Base-by-base conservation (phyloP, 768 basidiomycete species). In the Amanita jacksonii region DNA sequence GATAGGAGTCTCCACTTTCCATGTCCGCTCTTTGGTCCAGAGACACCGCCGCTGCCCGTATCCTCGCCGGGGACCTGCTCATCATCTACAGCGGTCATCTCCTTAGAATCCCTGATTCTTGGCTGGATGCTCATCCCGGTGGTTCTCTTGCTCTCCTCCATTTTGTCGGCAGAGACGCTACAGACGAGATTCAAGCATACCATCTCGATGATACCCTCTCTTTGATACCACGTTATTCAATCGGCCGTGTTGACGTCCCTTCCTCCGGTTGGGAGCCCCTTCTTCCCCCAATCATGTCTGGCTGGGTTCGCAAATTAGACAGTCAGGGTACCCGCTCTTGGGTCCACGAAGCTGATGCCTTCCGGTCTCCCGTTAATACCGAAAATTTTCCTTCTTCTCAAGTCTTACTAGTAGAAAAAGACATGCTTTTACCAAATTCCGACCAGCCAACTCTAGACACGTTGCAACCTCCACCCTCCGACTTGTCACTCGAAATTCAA, bases 101-200 rank as follows among this genome's bases (percentile, higher is more conserved):
- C 52, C 73, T 83, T 40, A 72, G 72, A 37, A 76, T 90, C 10
- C 77, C 89, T 5, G 62, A 68, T 8, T 59, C 68, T 10, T 97
- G 92, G 92, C 77, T 92, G n/a, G 63, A 73, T 3, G 68, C 75
- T 3, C 94, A 98, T 58, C 96, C 96, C 0, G 96, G 96, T 33
- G 92, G 94, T 30, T 61, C 76, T 3, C 81, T 97, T 38, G 74
- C 91, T 10, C 77, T 99, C 46, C 78, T 94, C 19, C 96, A 99
- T 64, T 97, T 92, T 54, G 80, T 97, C 32, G 96, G 94, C 3
- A 75, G 94, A 44, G 93, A 99, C 58, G 93, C 94, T 0, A 77
- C 88, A 0, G 86, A 94, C 65, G 96, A 99, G 61, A 86, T 98
- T 25, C 77, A 88, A 49, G 94, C 91, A 16, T 97, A 86, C 64